phyloP scores from a whole-genome alignment of 2,329 filamentous ascomycete genomes.

The Penicillium crustosum region DNA sequence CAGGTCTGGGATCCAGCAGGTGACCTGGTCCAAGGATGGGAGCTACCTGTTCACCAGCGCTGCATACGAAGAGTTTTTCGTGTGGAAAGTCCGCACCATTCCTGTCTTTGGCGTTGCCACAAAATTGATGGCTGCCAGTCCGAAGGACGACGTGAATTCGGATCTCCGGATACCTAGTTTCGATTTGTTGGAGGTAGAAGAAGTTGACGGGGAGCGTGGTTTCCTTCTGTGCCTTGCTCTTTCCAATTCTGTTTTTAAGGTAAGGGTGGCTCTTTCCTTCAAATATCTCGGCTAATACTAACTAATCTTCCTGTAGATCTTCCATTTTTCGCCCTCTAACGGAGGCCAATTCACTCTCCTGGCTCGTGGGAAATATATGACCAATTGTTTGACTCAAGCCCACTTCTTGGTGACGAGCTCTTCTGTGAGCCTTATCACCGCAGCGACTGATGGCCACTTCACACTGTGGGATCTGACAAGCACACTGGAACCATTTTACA shows the following conservation, averaged over 20 bases:
- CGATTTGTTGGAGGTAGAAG: constrained; percentile 52
- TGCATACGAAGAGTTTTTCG: constrained; percentile 83
- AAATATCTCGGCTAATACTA: constrained; percentile 2
- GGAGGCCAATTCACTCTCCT: constrained; percentile 44
- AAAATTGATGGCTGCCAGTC: constrained; percentile 53
- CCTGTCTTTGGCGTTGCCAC: constrained; percentile 55
- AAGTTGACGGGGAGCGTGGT: constrained; percentile 22
- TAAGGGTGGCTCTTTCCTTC: constrained; percentile 28
- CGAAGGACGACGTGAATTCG: constrained; percentile 49
- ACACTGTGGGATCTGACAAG: constrained; percentile 57
- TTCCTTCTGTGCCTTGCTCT: constrained; percentile 71
- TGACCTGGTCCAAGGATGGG: constrained; percentile 69
- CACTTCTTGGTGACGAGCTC: constrained; percentile 40
- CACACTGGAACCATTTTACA: constrained; percentile 32
- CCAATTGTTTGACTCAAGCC: constrained; percentile 72
- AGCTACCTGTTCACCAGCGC: constrained; percentile 79
- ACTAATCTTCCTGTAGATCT: constrained; percentile 41
- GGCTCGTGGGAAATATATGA: constrained; percentile 62
- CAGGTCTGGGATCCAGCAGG: constrained; percentile 76
- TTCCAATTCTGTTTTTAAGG: constrained; percentile 78
- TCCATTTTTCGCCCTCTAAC: constrained; percentile 39
- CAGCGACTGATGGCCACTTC: constrained; percentile 78
- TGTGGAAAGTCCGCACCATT: constrained; percentile 68
- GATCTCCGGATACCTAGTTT: constrained; percentile 84
- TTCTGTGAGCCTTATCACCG: constrained; percentile 56